Evolutionary conservation across 1,284 basidiomycete species (phyloP).

Genomic region (Melampsora americana): DNA sequence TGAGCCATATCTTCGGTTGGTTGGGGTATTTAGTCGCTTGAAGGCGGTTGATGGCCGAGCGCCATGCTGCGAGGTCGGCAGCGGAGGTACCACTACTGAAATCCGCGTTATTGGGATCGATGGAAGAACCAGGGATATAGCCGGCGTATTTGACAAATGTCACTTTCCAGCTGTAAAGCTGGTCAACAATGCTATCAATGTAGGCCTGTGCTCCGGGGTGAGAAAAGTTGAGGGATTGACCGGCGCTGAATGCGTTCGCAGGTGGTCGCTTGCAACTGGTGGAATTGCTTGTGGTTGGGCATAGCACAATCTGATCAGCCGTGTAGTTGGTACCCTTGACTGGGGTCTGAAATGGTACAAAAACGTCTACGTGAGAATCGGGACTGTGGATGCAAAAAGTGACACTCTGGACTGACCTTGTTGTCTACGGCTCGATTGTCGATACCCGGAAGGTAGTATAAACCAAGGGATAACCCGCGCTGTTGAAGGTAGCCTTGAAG

Average conservation of each 20-base stretch:
- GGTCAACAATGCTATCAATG: conserved; percentile 6
- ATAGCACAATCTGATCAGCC: conserved; percentile 3
- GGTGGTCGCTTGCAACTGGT: background rate
- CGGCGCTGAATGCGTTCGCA: background rate
- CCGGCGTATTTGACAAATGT: conserved; percentile 3
- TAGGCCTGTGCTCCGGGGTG: conserved; percentile 9
- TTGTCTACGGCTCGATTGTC: background rate
- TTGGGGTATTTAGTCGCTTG: background rate
- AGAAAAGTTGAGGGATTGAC: background rate
- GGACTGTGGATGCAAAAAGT: background rate
- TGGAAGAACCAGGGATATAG: conserved; percentile 1
- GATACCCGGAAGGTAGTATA: conserved; percentile 7
- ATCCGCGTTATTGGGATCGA: background rate
- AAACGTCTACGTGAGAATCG: background rate
- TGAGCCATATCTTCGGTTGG: background rate
- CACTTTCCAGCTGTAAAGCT: conserved; percentile 3
- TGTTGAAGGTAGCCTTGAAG: background rate
- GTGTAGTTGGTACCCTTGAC: background rate
- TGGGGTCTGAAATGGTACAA: background rate
- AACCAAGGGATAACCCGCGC: background rate
- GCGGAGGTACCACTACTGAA: background rate
- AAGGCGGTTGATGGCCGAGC: background rate
- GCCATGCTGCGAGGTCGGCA: conserved; percentile 4
- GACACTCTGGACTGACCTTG: background rate
- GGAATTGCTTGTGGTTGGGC: background rate